Percentiles rank a stretch among this genome's conserved stretches.
Conservation (phyloP, 1,284 basidiomycete genomes). For the Tremellales sp. region DNA sequence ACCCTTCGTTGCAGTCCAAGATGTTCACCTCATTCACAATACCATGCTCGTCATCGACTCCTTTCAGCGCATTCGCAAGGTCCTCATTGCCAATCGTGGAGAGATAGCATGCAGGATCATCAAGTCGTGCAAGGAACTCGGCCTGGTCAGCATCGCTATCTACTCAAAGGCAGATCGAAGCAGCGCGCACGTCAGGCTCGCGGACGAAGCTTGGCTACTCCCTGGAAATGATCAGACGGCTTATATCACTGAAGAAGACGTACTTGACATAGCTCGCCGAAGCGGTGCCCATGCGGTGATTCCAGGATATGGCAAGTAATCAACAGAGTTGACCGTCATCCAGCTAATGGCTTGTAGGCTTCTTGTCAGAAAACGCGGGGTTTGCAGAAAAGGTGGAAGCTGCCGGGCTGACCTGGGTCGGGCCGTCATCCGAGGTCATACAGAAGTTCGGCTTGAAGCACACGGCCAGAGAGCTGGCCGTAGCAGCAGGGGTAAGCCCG, state of each 20-base stretch:
- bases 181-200: conserved; percentile 64
- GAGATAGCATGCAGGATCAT: conserved; percentile 94
- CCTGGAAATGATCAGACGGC: conserved; percentile 26
- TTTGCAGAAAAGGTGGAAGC: conserved; percentile 56
- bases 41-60: conserved; percentile 15
- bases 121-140: conserved; percentile 78
- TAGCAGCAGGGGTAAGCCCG: conserved; percentile 47
- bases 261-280: conserved; percentile 25
- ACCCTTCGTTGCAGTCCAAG: neutral
- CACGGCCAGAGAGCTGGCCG: conserved; percentile 56
- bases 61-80: conserved; percentile 53
- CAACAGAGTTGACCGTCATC: neutral
- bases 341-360: conserved; percentile 44
- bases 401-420: conserved; percentile 59
- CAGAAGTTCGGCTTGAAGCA: conserved; percentile 62
- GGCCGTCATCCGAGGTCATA: conserved; percentile 58
- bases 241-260: conserved; percentile 24
- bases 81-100: conserved; percentile 83
- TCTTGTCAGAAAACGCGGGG: conserved; percentile 62
- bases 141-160: conserved; percentile 84
- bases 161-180: conserved; percentile 79
- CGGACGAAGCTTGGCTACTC: conserved; percentile 32
- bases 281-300: conserved; percentile 24
- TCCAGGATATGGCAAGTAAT: conserved; percentile 28
- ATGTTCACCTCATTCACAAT: neutral